These are phyloP conservation scores for Tanacetum coccineum DNA, from an alignment of 129 eudicot species.

Conservation along the genomic window DNA sequence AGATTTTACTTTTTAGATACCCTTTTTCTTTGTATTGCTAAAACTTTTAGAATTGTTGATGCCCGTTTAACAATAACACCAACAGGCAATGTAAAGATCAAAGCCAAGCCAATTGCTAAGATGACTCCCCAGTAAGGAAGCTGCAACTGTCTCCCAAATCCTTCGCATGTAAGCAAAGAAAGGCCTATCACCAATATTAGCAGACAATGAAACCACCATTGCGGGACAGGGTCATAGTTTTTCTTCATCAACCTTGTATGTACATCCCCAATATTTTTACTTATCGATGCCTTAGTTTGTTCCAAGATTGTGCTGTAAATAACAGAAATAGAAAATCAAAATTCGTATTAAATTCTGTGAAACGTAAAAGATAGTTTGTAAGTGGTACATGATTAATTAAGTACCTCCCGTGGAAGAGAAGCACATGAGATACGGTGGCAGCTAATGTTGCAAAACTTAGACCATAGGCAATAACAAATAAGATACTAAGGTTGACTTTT, in stretches of 20 bases:
- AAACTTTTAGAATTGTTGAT: too few species aligned
- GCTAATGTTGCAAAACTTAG: slow-evolving; percentile 73
- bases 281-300: slow-evolving; percentile 55
- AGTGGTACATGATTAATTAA: not conserved
- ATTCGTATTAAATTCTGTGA: not conserved
- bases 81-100: slow-evolving; percentile 56
- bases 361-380: not conserved
- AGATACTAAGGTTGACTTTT: slow-evolving; percentile 68
- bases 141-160: slow-evolving; percentile 73
- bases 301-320: slow-evolving; percentile 53
- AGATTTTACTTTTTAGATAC: too few species aligned
- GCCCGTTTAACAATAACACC: slow-evolving; percentile 63
- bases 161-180: slow-evolving; percentile 63
- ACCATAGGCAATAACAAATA: slow-evolving; percentile 61
- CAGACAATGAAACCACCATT: slow-evolving; percentile 72
- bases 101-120: slow-evolving; percentile 53
- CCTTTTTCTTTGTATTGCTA: too few species aligned
- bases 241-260: slow-evolving; percentile 80
- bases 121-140: slow-evolving; percentile 84
- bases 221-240: slow-evolving; percentile 69
- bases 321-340: not conserved
- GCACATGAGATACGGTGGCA: slow-evolving; percentile 82
- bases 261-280: slow-evolving; percentile 52
- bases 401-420: slow-evolving; percentile 82
- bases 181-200: slow-evolving; percentile 48